Base-by-base conservation (phyloP, 2,329 filamentous ascomycete species). In the Penicillium nordicum region DNA sequence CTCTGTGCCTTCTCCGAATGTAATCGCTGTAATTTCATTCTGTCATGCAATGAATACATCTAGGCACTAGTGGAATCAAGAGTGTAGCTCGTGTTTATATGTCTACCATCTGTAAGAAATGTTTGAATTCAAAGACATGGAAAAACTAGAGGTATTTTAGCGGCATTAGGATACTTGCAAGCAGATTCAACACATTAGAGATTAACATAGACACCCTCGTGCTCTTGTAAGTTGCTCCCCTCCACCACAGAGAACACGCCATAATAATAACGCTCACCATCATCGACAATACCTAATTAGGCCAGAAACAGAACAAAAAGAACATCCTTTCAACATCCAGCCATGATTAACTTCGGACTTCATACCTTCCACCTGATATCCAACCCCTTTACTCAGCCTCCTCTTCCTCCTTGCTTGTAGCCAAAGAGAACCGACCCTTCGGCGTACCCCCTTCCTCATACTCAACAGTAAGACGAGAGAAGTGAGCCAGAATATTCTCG, bases 401-500 rank as follows among this genome's bases (percentile, higher is more conserved):
- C 53, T 78, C 76, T 50, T 78, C 76, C 43, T 78, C 76, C 63
- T 75, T 78, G 56, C 68, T 76, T 23, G 72, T 63, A 21, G 75
- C 69, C 56, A 79, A 64, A 52, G 69, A 72, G 69, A 72, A 78
- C 29, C 75, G 72, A 23, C 76, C 74, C 51, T 74, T 74, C 16
- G 75, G 71, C 63, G 76, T 71, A 9, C 77, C 77, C 44, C 77
- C 76, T 52, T 73, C 69, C 64, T 81, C 78, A 59, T 81, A 79
- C 65, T 81, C 79, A 48, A 81, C 60, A 16, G 77, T 77, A 36
- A 81, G 67, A 51, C 79, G 78, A 56, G 78, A 69, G 42, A 81
- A 72, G 59, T 80, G 78, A 16, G 72, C 77, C 37, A 81, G 71
- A 53, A 81, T 69, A 62, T 78, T 81, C 72, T 81, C 79, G 63